These are phyloP conservation scores for Urochloa ruziziensis DNA, from an alignment of 176 grass and related monocot species.

Conservation along the genomic window DNA sequence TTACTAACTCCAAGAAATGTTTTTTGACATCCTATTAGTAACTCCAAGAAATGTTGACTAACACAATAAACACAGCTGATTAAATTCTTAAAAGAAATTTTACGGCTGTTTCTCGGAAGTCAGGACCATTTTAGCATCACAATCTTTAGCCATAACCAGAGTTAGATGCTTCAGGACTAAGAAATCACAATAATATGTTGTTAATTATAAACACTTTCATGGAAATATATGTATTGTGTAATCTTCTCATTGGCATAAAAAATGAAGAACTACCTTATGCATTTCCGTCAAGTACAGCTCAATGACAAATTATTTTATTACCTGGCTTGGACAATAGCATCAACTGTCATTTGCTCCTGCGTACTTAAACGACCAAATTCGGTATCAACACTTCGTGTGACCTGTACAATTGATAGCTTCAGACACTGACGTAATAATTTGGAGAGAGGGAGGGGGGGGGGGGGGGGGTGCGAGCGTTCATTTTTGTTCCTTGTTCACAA, in stretches of 20 bases:
- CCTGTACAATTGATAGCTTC: conserved; percentile 51
- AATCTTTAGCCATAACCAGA: not conserved
- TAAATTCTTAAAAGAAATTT: not conserved
- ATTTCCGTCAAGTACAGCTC: not conserved
- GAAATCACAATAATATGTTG: not conserved
- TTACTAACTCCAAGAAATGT: no score
- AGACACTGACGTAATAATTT: not conserved
- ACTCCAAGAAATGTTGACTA: not conserved
- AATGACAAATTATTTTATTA: conserved; percentile 50
- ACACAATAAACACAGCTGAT: not conserved
- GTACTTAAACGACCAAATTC: conserved; percentile 72
- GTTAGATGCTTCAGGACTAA: not conserved
- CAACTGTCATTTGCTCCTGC: conserved; percentile 86
- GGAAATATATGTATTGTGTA: not conserved
- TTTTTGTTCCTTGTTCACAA: conserved; percentile 14
- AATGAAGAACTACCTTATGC: conserved; percentile 2
- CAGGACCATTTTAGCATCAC: not conserved
- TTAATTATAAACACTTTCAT: not conserved
- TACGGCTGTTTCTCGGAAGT: not conserved
- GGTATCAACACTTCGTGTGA: conserved; percentile 88
- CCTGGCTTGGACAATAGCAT: conserved; percentile 94
- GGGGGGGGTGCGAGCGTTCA: no score
- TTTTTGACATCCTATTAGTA: not conserved
- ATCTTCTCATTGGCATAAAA: not conserved
- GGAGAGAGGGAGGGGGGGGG: no score